A percentile compares a stretch with the other conserved stretches of the same genome.
These are phyloP conservation scores for Cicer bijugum DNA, from an alignment of 306 rosid genomes.

Conservation along the genomic window DNA sequence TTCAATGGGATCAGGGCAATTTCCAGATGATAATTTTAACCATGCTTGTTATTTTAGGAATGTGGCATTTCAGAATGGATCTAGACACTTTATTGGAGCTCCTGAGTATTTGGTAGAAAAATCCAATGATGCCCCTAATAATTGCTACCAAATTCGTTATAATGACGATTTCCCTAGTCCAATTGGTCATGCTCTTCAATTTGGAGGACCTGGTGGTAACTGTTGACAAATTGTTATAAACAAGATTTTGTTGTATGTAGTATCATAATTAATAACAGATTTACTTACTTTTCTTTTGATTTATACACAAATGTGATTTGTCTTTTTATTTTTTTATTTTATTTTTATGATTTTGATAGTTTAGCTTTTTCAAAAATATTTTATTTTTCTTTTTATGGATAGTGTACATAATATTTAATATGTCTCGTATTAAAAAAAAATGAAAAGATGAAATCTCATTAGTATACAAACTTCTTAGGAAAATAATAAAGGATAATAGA, in stretches of 20 bases:
- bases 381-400: no score
- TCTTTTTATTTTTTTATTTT: no score
- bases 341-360: no score
- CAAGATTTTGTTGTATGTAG: background rate
- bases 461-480: no score
- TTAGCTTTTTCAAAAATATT: no score
- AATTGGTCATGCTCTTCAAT: background rate
- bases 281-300: background rate
- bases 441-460: no score
- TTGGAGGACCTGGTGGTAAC: background rate
- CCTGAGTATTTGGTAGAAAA: rapidly evolving
- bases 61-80: background rate
- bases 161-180: background rate
- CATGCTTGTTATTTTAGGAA: slow-evolving; percentile 13
- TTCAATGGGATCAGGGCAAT: slow-evolving; percentile 24
- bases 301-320: background rate
- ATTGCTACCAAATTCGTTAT: background rate
- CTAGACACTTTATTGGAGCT: background rate
- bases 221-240: background rate
- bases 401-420: no score
- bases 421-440: no score
- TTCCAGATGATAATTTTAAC: background rate
- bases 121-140: background rate
- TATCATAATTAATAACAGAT: background rate
- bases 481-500: no score